phyloP scores from a whole-genome alignment of 2,329 filamentous ascomycete genomes.

The Leptosphaerulina australis region DNA sequence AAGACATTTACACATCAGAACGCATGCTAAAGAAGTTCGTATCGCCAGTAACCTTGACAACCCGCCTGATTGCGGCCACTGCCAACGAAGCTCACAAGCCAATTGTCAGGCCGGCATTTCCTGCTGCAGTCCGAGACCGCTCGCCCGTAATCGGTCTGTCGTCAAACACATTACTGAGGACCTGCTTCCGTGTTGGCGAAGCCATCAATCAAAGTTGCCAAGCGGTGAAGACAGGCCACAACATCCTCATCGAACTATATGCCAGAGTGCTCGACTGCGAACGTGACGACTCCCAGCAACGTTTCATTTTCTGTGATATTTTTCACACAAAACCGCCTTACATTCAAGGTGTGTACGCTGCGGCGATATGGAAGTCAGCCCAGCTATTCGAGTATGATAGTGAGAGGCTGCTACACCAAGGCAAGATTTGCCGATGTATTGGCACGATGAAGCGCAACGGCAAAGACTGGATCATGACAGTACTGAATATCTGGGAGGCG shows the following conservation, averaged over 20 bases:
- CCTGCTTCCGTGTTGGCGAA: slow-evolving; percentile 69
- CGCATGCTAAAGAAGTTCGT: slow-evolving; percentile 22
- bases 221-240: slow-evolving; percentile 56
- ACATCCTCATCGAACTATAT: slow-evolving; percentile 65
- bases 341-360: slow-evolving; percentile 53
- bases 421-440: slow-evolving; percentile 56
- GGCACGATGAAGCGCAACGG: slow-evolving; percentile 56
- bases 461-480: slow-evolving; percentile 52
- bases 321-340: slow-evolving; percentile 65
- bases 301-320: slow-evolving; percentile 69
- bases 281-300: slow-evolving; percentile 62
- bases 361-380: slow-evolving; percentile 53
- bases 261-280: slow-evolving; percentile 64
- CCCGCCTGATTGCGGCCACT: slow-evolving; percentile 20
- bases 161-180: slow-evolving; percentile 56
- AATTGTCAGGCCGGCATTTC: slow-evolving; percentile 61
- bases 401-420: slow-evolving; percentile 50
- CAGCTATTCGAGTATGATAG: slow-evolving; percentile 56
- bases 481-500: slow-evolving; percentile 60
- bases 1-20: not conserved
- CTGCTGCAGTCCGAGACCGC: slow-evolving; percentile 56
- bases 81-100: slow-evolving; percentile 39
- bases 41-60: slow-evolving; percentile 33
- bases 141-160: slow-evolving; percentile 62
- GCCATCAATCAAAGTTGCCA: slow-evolving; percentile 59